phyloP scores from a whole-genome alignment of 768 basidiomycete genomes.

The Nidula microcarpa region DNA sequence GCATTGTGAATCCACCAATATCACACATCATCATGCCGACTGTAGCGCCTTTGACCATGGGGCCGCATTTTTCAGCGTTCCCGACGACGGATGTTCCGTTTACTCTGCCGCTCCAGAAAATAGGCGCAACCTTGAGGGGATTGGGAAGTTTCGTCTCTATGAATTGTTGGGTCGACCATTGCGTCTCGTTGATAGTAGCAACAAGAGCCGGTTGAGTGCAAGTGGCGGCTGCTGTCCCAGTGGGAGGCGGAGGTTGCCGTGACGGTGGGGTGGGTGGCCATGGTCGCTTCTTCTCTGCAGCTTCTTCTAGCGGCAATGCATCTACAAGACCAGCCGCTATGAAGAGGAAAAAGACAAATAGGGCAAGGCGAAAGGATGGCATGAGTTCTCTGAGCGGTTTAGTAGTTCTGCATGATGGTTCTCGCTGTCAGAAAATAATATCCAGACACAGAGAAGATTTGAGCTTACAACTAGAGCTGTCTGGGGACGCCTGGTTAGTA shows the following conservation, averaged over 20 bases:
- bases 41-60: neutral
- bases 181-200: neutral
- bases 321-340: too few relatives aligned
- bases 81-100: neutral
- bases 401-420: neutral
- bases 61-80: neutral
- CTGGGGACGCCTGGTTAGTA: too few relatives aligned
- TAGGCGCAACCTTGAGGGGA: neutral
- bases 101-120: neutral
- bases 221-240: neutral
- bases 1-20: neutral
- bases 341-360: too few relatives aligned
- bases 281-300: neutral
- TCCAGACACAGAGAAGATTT: neutral
- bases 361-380: neutral
- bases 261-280: neutral
- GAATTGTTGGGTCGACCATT: neutral
- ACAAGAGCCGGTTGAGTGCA: neutral
- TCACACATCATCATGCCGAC: neutral
- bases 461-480: too few relatives aligned
- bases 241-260: neutral
- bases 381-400: neutral
- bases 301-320: too few relatives aligned
- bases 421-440: neutral
- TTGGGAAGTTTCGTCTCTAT: neutral